A percentile compares a stretch with the other conserved stretches of the same genome.
Evolutionary conservation across 805 yeast species (phyloP).

Genomic region (Kregervanrija fluxuum): DNA sequence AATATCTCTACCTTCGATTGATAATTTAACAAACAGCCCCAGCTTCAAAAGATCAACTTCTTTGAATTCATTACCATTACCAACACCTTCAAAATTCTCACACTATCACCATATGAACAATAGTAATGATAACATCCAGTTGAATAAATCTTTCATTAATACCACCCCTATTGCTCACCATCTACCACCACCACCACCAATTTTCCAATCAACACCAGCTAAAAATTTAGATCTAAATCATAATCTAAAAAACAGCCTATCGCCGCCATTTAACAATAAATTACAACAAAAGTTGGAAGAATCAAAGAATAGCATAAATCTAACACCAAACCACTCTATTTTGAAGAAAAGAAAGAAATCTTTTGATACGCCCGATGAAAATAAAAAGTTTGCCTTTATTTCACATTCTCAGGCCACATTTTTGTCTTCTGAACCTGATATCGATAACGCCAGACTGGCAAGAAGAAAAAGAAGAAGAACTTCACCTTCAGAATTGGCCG

Average conservation of each 20-base stretch:
- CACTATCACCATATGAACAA: too few species aligned
- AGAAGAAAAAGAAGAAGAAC: conserved; percentile 95
- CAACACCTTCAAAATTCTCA: not conserved
- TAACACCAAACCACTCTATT: not conserved
- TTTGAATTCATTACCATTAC: conserved; percentile 7
- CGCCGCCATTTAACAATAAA: too few species aligned
- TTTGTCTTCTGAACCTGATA: conserved; percentile 72
- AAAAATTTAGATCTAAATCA: too few species aligned
- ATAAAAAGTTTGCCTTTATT: conserved; percentile 70
- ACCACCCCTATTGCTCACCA: too few species aligned
- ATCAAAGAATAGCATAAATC: not conserved
- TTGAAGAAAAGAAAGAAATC: conserved; percentile 13
- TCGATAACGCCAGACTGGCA: conserved; percentile 88
- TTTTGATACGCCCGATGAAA: conserved; percentile 10
- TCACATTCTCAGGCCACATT: conserved; percentile 89
- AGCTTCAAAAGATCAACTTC: conserved; percentile 18
- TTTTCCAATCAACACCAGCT: too few species aligned
- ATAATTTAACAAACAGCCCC: conserved; percentile 20
- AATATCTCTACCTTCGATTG: conserved; percentile 19
- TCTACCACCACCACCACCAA: too few species aligned
- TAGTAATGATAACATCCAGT: too few species aligned
- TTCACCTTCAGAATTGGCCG: conserved; percentile 74
- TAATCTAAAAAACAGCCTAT: too few species aligned
- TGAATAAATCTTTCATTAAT: too few species aligned
- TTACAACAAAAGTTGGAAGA: too few species aligned